Base-by-base conservation (phyloP, 1,139 yeast species). In the Yamadazyma aaseri region DNA sequence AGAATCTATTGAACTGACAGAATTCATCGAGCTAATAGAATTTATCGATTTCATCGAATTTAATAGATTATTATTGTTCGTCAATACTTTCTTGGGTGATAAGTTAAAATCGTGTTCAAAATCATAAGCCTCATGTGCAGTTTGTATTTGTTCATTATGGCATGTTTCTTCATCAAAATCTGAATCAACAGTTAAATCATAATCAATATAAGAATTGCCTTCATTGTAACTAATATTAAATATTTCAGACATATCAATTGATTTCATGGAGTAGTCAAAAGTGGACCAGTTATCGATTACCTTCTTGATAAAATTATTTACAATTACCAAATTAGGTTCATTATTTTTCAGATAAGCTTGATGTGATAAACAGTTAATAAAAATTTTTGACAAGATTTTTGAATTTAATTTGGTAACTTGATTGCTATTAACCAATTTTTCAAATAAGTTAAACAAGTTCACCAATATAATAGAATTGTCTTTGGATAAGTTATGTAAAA, bases 311-410 rank as follows among this genome's bases (percentile, higher is more conserved):
- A 70, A 76, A 34, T 81, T 57, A 29, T 65, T 67, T 2, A 79
- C 73, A 13, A 77, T 63, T n/a, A 69, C 60, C 13, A 76, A 50
- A 36, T 65, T 59, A 39, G 72, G 74, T 29, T 68, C 67, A 40
- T 65, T 72, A 34, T 63, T 58, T 20, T 73, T 52, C 33, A 64
- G 70, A 3, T 73, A 53, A 29, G 66, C 57, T 47, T 75, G 77
- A 39, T 76, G 78, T 38, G 80, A 73, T 24, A 79, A 45, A 18
- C 79, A 67, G 31, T 76, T 72, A 6, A 76, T 59, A 28, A 79
- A 51, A 18, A 76, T 58, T 48, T 69, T 76, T 23, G 81, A 60
- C 24, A 79, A 47, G 1, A 77, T 58, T 16, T 54, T 55, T 6
- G 71, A 45, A 6, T 65, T 68, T 44, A 78, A 81, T 38, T 63